Evolutionary conservation across 371 early-diverging fungal genomes (phyloP), one percentile per base, ranked within the genome.

Genomic region (Encephalitozoon romaleae): DNA sequence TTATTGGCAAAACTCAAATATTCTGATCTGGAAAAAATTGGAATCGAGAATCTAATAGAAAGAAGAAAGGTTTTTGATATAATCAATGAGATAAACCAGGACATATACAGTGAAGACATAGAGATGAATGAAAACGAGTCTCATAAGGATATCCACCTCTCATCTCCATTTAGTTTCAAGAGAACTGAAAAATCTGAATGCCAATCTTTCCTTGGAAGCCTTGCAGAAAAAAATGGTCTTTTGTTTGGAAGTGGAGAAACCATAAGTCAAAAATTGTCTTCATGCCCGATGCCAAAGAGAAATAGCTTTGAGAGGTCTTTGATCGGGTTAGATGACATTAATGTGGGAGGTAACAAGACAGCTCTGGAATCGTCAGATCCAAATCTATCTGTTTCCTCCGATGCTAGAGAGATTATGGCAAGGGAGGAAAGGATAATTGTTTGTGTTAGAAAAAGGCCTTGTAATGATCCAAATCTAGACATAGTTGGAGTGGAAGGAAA

Each of bases 361-460:
- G 11, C 21, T 12, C 1, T n/a, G 3, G 59, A 34, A 34, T n/a
- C 59, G 5, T 34, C 38, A 15, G 28, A 59, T 45, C 38, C 26
- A 30, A 47, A 8, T 47, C 18, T 21, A 18, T 21, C 21, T 15
- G 8, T 21, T 18, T 47, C 21, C 3, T 15, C 2, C 2, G 49
- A 47, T 21, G 15, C 21, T 47, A 15, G n/a, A 21, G 49, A 21
- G 49, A 4, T 8, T 47, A 12, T 45, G 28, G 34, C 18, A 34
- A 41, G 4, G 25, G 55, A 63, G 11, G 52, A 72, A 55, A 75
- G 77, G 43, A 82, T 82, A 52, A 43, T 42, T 53, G 82, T 82
- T 2, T 68, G 76, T 63, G 82, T 82, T 25, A 67, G 82, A 9
- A 82, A 82, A 55, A 71, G 77, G 42, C 82, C 82, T 9, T 28